Evolutionary conservation across 164 flowering plant species (phyloP).

Genomic region (Liquidambar formosana): DNA sequence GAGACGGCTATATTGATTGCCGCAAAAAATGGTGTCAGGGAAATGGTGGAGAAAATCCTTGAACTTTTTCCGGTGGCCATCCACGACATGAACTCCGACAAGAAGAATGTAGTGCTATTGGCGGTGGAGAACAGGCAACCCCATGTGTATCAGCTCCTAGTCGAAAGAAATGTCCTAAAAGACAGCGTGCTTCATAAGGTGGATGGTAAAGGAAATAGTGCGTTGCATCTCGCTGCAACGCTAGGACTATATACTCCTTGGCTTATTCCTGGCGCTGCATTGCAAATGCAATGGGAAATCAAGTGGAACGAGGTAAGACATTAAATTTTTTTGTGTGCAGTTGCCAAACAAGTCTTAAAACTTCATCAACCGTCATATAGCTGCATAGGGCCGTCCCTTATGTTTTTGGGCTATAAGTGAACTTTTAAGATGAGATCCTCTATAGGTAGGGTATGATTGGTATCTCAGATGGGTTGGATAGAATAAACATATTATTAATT

Average conservation of each 20-base stretch:
- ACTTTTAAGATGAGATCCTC: too few species aligned
- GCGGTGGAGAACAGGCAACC: conserved; percentile 53
- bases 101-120: conserved; percentile 36
- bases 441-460: too few species aligned
- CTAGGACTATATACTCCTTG: conserved; percentile 35
- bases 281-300: conserved; percentile 54
- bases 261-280: conserved; percentile 47
- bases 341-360: too few species aligned
- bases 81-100: conserved; percentile 29
- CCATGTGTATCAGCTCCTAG: conserved; percentile 24
- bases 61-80: conserved; percentile 36
- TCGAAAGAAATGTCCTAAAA: conserved; percentile 12
- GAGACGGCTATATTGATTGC: conserved; percentile 43
- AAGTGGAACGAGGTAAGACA: conserved; percentile 50
- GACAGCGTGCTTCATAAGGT: conserved; percentile 30
- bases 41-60: conserved; percentile 39
- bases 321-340: neutral
- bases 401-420: too few species aligned
- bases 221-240: conserved; percentile 42
- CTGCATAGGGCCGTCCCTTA: too few species aligned
- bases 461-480: too few species aligned
- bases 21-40: conserved; percentile 41
- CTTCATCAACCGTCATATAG: too few species aligned
- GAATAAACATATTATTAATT: too few species aligned
- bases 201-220: conserved; percentile 43